Evolutionary conservation across 116 monocot genomes (phyloP), one percentile per base, ranked within the genome.

Genomic region (Zostera marina): DNA sequence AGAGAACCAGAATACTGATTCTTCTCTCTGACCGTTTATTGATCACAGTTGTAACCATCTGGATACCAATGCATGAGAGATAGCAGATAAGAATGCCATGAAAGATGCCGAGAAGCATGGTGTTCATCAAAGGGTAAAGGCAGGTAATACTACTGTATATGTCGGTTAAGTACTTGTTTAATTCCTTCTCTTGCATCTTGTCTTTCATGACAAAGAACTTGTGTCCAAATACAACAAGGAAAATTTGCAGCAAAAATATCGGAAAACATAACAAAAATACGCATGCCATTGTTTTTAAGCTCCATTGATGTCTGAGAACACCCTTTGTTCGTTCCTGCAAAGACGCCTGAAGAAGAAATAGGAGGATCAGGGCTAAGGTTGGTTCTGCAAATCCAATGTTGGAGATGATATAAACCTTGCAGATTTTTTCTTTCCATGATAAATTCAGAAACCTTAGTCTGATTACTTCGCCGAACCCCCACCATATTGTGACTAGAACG

Each of bases 331-430:
- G 65, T 32, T 75, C 74, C 64, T 81, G 78, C 58, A 96, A 53
- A 11, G 96, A 82, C 2, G 96, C 77, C 56, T 70, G 79, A 8
- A 96, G 80, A 43, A 96, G 80, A 63, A 79, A 77, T 0, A 70
- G 61, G 7, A 88, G 70, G 44, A 78, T 72, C n/a, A 94, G 73
- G 40, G 82, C 74, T 53, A 88, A 61, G 55, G 68, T 54, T 3
- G 94, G 89, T 53, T 94, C 94, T 15, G 94, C 77, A 78, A 94
- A 88, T 22, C 94, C 94, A 8, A 94, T 54, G 58, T 84, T 84
- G 10, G 85, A 84, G 16, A 88, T 25, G 39, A 94, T 69, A 70
- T 88, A 94, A 41, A 77, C 69, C 66, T 82, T 77, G 89, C 96
- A 96, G 5, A 72, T 46, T 44, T 46, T 63, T 60, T 68, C 69